Evolutionary conservation across 1,284 basidiomycete species (phyloP).

Genomic region (Heterobasidion parviporum): DNA sequence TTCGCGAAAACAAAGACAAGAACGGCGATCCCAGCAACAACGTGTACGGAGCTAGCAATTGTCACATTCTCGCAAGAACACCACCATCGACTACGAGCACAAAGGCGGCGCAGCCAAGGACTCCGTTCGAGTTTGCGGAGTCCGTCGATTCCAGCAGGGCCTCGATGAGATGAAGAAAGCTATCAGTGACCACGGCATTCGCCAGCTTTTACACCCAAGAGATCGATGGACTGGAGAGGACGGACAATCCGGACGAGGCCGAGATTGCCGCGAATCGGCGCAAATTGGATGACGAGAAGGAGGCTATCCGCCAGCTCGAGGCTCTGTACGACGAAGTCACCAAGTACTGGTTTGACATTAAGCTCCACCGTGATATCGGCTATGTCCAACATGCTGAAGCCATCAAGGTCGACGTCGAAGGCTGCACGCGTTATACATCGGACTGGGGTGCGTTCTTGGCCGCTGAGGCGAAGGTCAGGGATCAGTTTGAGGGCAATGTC

Average conservation of each 20-base stretch:
- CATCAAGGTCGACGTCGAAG: constrained; percentile 18
- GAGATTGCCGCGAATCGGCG: constrained; percentile 14
- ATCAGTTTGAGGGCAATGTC: constrained; percentile 27
- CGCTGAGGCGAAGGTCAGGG: constrained; percentile 21
- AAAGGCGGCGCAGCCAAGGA: constrained; percentile 19
- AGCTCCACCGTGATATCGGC: constrained; percentile 15
- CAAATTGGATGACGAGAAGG: constrained; percentile 9
- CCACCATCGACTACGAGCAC: constrained; percentile 23
- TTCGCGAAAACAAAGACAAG: constrained; percentile 28
- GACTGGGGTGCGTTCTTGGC: constrained; percentile 23
- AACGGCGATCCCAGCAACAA: constrained; percentile 22
- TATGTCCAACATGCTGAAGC: constrained; percentile 21
- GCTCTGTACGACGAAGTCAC: constrained; percentile 11
- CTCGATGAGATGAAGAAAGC: neutral
- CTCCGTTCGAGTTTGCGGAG: constrained; percentile 19
- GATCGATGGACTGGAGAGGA: constrained; percentile 4
- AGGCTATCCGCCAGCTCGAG: constrained; percentile 15
- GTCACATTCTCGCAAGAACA: constrained; percentile 26
- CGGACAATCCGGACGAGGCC: constrained; percentile 12
- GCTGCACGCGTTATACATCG: constrained; percentile 18
- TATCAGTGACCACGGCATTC: neutral
- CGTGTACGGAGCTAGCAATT: constrained; percentile 28
- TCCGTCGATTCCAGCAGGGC: constrained; percentile 5
- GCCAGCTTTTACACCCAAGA: constrained; percentile 15
- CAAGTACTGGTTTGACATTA: constrained; percentile 14